Conservation (phyloP, 306 rosid species). For the Dicorynia guianensis region DNA sequence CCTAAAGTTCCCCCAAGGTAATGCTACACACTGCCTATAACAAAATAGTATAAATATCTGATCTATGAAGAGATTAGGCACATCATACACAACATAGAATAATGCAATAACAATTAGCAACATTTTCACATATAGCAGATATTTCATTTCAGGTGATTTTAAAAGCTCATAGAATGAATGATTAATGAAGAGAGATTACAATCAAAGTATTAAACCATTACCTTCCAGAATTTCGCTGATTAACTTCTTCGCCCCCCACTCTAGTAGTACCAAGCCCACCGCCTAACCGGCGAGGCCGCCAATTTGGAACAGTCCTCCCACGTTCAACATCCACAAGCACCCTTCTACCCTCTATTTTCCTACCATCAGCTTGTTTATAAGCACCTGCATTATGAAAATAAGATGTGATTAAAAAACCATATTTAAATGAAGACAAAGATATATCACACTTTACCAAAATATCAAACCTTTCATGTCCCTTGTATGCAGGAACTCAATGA, state of each 20-base stretch:
- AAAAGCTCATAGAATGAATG: not conserved
- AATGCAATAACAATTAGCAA: too few relatives aligned
- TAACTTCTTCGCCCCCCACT: slow-evolving; percentile 94
- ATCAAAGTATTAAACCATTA: slow-evolving; percentile 39
- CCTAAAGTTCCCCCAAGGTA: not conserved
- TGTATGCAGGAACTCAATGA: slow-evolving; percentile 93
- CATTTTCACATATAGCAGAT: not conserved
- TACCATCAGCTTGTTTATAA: slow-evolving; percentile 99
- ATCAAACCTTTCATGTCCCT: slow-evolving; percentile 96
- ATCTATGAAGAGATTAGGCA: not conserved
- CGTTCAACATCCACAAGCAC: slow-evolving; percentile 99
- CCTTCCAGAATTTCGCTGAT: slow-evolving; percentile 91
- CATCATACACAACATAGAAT: not conserved
- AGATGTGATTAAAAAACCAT: slow-evolving; percentile 17
- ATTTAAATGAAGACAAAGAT: slow-evolving; percentile 5
- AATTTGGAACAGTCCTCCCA: slow-evolving; percentile 98
- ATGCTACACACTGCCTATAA: not conserved
- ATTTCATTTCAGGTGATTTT: not conserved
- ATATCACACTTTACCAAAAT: slow-evolving; percentile 17
- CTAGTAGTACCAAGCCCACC: slow-evolving; percentile 99
- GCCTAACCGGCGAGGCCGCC: slow-evolving; percentile 98
- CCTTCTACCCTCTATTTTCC: slow-evolving; percentile 95
- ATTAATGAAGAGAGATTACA: slow-evolving; percentile 18
- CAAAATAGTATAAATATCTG: too few relatives aligned
- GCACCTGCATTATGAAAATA: slow-evolving; percentile 74